These are phyloP conservation scores for Tricholoma saponaceum DNA, from an alignment of 768 basidiomycete genomes.

Conservation along the genomic window DNA sequence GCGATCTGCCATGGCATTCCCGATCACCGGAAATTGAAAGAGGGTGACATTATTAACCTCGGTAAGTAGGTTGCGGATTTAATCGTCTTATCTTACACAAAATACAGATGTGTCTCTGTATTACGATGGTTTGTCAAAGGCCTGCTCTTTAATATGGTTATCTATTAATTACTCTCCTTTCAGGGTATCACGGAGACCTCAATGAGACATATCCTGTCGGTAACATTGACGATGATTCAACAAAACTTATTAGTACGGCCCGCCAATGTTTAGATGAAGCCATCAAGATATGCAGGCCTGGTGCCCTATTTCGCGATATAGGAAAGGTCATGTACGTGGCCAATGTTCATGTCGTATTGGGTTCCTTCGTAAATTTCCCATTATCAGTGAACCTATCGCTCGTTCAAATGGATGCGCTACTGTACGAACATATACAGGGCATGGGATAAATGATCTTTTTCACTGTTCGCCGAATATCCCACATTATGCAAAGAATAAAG, in stretches of 20 bases:
- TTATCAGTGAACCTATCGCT: constrained; percentile 75
- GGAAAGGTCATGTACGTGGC: constrained; percentile 79
- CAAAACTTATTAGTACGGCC: constrained; percentile 77
- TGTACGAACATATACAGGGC: constrained; percentile 89
- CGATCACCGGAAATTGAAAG: constrained; percentile 74
- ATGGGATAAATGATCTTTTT: constrained; percentile 86
- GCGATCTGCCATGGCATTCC: constrained; percentile 97
- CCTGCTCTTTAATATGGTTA: constrained; percentile 1
- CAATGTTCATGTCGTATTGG: constrained; percentile 1
- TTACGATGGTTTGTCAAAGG: constrained; percentile 53
- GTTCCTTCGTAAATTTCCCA: constrained; percentile 2
- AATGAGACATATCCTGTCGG: constrained; percentile 94
- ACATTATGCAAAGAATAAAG: constrained; percentile 94
- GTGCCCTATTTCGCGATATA: constrained; percentile 82
- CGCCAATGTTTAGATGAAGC: constrained; percentile 84
- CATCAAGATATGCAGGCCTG: constrained; percentile 92
- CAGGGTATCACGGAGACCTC: constrained; percentile 89
- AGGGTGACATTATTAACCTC: constrained; percentile 97
- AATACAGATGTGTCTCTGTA: constrained; percentile 72
- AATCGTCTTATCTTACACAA: neutral
- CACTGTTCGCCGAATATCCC: constrained; percentile 85
- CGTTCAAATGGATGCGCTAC: constrained; percentile 83
- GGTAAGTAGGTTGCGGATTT: constrained; percentile 39
- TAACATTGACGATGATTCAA: constrained; percentile 76
- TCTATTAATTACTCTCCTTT: neutral